A percentile compares a stretch with the other conserved stretches of the same genome.
Conservation (phyloP, 345 rosid genomes). For the Carallia brachiata region DNA sequence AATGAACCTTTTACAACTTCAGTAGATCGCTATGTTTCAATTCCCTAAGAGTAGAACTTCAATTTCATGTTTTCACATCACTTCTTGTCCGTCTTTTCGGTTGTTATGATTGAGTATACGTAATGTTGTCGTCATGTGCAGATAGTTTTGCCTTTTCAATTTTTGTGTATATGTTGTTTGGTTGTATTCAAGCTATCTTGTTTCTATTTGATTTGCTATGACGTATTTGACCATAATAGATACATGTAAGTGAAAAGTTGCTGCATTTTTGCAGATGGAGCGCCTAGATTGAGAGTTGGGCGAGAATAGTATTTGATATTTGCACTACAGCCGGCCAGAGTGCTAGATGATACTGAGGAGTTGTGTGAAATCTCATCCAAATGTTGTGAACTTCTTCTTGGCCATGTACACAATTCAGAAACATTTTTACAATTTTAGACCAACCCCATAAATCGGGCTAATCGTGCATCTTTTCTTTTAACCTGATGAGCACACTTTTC, state of each 20-base stretch:
- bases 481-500: no score
- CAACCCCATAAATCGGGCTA: background rate
- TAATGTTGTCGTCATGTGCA: no score
- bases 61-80: background rate
- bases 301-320: background rate
- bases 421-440: conserved; percentile 1
- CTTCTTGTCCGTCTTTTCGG: background rate
- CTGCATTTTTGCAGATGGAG: conserved; percentile 60
- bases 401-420: conserved; percentile 10
- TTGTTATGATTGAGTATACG: no score
- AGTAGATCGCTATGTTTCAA: background rate
- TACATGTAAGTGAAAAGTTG: background rate
- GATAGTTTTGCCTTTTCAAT: no score
- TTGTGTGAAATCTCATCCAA: background rate
- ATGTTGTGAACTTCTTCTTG: conserved; percentile 10
- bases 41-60: background rate
- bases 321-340: background rate
- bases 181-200: background rate
- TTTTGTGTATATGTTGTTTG: no score
- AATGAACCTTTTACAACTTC: background rate
- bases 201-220: background rate
- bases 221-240: background rate
- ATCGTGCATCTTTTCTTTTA: background rate
- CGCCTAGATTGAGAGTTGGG: conserved; percentile 58
- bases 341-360: background rate